These are phyloP conservation scores for Alternaria conjuncta DNA, from an alignment of 2,329 filamentous ascomycete species.

Conservation along the genomic window DNA sequence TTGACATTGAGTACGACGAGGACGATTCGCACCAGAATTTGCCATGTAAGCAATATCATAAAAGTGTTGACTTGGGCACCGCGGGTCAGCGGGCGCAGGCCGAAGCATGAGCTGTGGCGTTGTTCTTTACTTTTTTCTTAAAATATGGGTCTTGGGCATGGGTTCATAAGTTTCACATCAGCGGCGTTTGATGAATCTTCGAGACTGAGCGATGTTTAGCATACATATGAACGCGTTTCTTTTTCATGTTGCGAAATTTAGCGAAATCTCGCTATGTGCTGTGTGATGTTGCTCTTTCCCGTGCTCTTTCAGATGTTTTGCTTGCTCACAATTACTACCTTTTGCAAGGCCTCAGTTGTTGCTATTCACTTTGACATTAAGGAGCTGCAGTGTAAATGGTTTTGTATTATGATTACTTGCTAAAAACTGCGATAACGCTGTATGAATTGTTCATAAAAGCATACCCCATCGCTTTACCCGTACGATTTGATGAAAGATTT, in stretches of 20 bases:
- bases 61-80: constrained; percentile 11
- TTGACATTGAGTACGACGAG: constrained; percentile 40
- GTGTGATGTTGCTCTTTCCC: not conserved
- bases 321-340: not conserved
- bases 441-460: no score
- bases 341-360: not conserved
- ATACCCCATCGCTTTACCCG: not conserved
- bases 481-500: not conserved
- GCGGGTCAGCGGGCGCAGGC: not conserved
- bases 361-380: not conserved
- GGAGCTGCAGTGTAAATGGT: not conserved
- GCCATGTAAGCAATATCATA: constrained; percentile 19
- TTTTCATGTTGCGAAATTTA: not conserved
- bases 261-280: not conserved
- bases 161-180: not conserved
- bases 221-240: not conserved
- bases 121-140: not conserved
- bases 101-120: not conserved
- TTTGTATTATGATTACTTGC: not conserved
- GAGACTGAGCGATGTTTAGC: not conserved
- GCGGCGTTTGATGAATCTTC: not conserved
- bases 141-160: not conserved
- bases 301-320: not conserved
- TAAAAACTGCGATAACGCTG: not conserved
- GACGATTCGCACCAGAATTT: constrained; percentile 19